Conservation (phyloP, 2,329 filamentous ascomycete genomes). For the Didymella glomerata region DNA sequence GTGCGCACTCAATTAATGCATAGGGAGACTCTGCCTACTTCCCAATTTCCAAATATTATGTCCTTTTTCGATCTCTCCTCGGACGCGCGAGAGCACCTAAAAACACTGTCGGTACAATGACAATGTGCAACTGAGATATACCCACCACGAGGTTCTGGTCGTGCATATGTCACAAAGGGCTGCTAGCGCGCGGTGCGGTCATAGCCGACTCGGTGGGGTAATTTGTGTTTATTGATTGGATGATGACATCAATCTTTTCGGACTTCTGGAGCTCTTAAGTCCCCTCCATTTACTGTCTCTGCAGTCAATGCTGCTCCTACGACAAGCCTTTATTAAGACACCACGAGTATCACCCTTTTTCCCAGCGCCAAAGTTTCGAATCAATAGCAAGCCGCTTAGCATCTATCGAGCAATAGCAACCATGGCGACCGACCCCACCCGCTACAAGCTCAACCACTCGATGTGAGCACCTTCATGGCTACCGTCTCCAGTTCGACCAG, state of each 20-base stretch:
- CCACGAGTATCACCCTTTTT: constrained; percentile 19
- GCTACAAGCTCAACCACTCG: constrained; percentile 72
- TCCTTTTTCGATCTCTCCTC: background rate
- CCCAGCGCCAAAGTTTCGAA: constrained; percentile 18
- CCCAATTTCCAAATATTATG: background rate
- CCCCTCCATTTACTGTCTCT: constrained; percentile 17
- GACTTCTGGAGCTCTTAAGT: constrained; percentile 39
- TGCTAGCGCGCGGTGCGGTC: constrained; percentile 21
- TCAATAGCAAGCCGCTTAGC: constrained; percentile 21
- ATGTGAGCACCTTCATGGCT: constrained; percentile 50
- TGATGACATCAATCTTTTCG: constrained; percentile 41
- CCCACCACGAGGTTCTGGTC: background rate
- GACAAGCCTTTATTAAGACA: constrained; percentile 22
- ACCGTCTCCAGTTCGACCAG: background rate
- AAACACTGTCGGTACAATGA: too few relatives aligned
- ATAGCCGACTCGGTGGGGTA: constrained; percentile 32
- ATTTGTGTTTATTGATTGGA: constrained; percentile 21
- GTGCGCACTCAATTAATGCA: background rate
- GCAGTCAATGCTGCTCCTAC: constrained; percentile 40
- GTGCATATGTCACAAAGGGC: constrained; percentile 3
- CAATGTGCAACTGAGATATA: background rate
- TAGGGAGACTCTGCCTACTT: background rate
- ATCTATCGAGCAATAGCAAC: constrained; percentile 53
- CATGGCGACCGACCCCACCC: constrained; percentile 65
- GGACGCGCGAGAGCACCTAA: background rate